Evolutionary conservation across 768 basidiomycete species (phyloP).

Genomic region (Boletus speciosus): DNA sequence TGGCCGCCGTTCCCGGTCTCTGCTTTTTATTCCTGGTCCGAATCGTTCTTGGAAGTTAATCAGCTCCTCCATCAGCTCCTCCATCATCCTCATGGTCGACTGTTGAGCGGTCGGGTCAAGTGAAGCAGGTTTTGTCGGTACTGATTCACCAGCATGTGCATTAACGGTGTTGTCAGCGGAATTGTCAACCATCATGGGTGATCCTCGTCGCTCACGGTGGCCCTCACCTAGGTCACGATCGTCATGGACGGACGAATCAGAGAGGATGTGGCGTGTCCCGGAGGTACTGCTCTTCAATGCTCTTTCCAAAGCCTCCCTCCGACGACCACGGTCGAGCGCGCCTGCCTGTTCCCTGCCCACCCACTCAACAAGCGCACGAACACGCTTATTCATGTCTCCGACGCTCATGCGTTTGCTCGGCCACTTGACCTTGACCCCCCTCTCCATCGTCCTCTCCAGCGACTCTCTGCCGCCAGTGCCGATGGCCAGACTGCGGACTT

Average conservation of each 20-base stretch:
- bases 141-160: conserved; percentile 11
- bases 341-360: conserved; percentile 85
- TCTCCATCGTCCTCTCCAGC: conserved; percentile 60
- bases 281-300: conserved; percentile 34
- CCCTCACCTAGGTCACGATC: conserved; percentile 14
- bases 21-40: conserved; percentile 52
- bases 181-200: conserved; percentile 36
- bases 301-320: conserved; percentile 64
- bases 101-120: conserved; percentile 17
- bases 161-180: conserved; percentile 11
- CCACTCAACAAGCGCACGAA: conserved; percentile 87
- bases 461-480: conserved; percentile 47
- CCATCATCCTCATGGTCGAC: conserved; percentile 79
- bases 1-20: conserved; percentile 52
- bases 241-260: conserved; percentile 9
- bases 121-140: conserved; percentile 3
- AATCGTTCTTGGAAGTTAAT: conserved; percentile 87
- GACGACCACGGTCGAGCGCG: conserved; percentile 65
- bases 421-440: conserved; percentile 88
- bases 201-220: conserved; percentile 13
- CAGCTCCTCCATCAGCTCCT: conserved; percentile 86
- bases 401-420: conserved; percentile 93
- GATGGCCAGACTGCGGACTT: conserved; percentile 54
- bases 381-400: conserved; percentile 97
- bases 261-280: conserved; percentile 8